Percentiles rank a stretch among this genome's conserved stretches.
These are phyloP conservation scores for Metschnikowia borealis DNA, from an alignment of 805 yeast genomes.

Conservation along the genomic window DNA sequence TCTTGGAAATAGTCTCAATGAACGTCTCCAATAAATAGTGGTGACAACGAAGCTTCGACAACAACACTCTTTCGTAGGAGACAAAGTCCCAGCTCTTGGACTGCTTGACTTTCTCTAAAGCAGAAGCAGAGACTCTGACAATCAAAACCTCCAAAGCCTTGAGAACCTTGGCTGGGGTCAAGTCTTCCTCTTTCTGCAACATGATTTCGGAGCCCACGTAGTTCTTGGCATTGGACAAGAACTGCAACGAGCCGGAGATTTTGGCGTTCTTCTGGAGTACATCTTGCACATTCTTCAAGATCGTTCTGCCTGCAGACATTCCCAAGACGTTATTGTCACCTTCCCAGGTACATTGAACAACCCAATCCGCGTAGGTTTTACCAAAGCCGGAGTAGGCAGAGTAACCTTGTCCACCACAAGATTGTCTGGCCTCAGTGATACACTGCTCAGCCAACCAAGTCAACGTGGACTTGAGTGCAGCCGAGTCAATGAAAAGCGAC, in stretches of 20 bases:
- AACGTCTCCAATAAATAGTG: constrained; percentile 37
- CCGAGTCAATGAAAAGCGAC: constrained; percentile 42
- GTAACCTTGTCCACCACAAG: constrained; percentile 49
- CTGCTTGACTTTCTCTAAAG: constrained; percentile 25
- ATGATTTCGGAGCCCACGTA: constrained; percentile 5
- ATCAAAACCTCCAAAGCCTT: constrained; percentile 34
- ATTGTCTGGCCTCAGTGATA: constrained; percentile 41
- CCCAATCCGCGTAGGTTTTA: constrained; percentile 44
- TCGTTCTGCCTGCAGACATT: constrained; percentile 39
- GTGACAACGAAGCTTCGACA: constrained; percentile 43
- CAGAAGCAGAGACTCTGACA: constrained; percentile 30
- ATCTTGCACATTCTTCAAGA: constrained; percentile 29
- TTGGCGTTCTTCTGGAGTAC: constrained; percentile 19
- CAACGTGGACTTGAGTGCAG: constrained; percentile 41
- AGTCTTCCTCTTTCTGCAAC: constrained; percentile 12
- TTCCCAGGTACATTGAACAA: constrained; percentile 48
- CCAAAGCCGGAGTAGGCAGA: constrained; percentile 44
- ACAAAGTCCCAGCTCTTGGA: constrained; percentile 33
- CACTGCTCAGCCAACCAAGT: constrained; percentile 43
- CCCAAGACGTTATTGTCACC: constrained; percentile 46
- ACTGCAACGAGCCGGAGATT: constrained; percentile 14
- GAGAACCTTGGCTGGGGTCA: constrained; percentile 17
- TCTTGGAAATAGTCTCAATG: constrained; percentile 21
- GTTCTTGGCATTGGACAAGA: constrained; percentile 13
- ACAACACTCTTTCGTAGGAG: constrained; percentile 34